phyloP scores from a whole-genome alignment of 1,284 basidiomycete genomes.

The Tetrapyrgos nigripes region DNA sequence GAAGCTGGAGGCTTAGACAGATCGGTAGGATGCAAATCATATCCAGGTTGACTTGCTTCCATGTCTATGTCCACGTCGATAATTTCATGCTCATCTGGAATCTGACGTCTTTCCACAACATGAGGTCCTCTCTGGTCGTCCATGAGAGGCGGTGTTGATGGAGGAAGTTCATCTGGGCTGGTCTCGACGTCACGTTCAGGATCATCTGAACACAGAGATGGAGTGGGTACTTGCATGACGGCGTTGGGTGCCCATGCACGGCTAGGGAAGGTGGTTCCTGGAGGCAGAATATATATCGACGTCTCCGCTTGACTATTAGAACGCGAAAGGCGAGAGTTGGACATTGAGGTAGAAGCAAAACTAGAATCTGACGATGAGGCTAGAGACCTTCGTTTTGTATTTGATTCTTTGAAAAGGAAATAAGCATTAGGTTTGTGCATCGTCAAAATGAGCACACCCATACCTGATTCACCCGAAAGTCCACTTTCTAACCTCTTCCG shows the following conservation, averaged over 20 bases:
- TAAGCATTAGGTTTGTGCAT: conserved; percentile 1
- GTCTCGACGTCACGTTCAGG: conserved; percentile 50
- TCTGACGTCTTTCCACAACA: neutral
- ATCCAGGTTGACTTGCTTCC: conserved; percentile 13
- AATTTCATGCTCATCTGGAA: conserved; percentile 22
- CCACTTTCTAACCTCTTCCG: conserved; percentile 36
- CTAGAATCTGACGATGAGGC: conserved; percentile 25
- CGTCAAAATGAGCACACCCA: neutral
- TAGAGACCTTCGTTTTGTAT: conserved; percentile 37
- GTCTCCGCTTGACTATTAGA: neutral
- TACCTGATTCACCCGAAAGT: conserved; percentile 5
- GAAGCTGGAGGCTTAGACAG: conserved; percentile 14
- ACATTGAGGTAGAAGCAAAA: conserved; percentile 7
- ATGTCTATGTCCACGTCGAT: conserved; percentile 37
- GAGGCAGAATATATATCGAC: neutral
- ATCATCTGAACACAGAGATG: conserved; percentile 75
- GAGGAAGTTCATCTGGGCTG: conserved; percentile 46
- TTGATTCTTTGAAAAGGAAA: conserved; percentile 19
- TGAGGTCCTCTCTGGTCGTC: neutral
- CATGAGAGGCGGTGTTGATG: conserved; percentile 46
- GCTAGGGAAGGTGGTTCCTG: conserved; percentile 8
- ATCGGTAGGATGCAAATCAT: conserved; percentile 17
- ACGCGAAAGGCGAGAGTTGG: neutral
- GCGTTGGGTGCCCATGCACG: conserved; percentile 26
- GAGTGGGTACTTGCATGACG: conserved; percentile 45